phyloP scores from a whole-genome alignment of 371 early-diverging fungal genomes.

The Circinella umbellata region DNA sequence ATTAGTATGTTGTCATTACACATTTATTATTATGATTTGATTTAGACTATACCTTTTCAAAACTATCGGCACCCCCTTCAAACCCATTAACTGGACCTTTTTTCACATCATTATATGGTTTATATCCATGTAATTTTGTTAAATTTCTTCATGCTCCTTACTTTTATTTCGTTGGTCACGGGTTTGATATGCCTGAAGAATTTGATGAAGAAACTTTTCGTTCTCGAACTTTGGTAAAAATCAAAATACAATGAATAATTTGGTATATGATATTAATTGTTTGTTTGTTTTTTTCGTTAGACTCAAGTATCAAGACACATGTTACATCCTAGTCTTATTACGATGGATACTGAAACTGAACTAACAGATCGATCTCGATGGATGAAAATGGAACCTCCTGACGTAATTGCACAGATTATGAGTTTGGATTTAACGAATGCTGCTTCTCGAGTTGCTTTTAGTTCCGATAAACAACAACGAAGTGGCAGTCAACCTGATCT shows the following conservation, averaged over 20 bases:
- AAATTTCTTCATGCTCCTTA: constrained; percentile 61
- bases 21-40: neutral
- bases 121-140: constrained; percentile 69
- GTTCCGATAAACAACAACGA: constrained; percentile 20
- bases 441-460: constrained; percentile 55
- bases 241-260: neutral
- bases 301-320: constrained; percentile 62
- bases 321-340: constrained; percentile 64
- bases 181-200: constrained; percentile 47
- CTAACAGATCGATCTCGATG: constrained; percentile 59
- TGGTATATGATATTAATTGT: no score
- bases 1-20: neutral
- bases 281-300: constrained; percentile 21
- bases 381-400: constrained; percentile 72
- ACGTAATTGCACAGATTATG: constrained; percentile 70
- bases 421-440: constrained; percentile 64
- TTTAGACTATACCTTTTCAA: constrained; percentile 58
- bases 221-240: constrained; percentile 41
- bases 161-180: constrained; percentile 46
- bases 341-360: constrained; percentile 56
- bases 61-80: constrained; percentile 56
- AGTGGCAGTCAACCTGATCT: constrained; percentile 26
- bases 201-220: constrained; percentile 58
- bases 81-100: constrained; percentile 61
- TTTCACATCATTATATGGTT: constrained; percentile 68